These are phyloP conservation scores for Populus trichocarpa DNA, from an alignment of 441 rosid genomes.

Conservation along the genomic window DNA sequence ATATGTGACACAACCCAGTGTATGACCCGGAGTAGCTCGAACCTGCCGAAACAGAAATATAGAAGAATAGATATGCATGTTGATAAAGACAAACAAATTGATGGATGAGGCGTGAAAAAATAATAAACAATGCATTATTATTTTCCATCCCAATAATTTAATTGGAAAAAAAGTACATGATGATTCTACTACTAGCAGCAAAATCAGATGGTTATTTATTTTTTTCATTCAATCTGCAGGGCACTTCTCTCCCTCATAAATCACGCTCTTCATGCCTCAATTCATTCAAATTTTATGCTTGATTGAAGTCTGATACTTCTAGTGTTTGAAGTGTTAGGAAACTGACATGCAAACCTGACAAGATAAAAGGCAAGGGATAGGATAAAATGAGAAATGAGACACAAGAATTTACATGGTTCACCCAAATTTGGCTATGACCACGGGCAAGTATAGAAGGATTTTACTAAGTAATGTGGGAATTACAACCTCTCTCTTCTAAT, in stretches of 20 bases:
- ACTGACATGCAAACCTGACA: too few relatives aligned
- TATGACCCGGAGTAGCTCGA: conserved; percentile 95
- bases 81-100: not conserved
- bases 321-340: not conserved
- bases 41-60: conserved; percentile 38
- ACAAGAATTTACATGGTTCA: too few relatives aligned
- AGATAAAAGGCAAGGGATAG: too few relatives aligned
- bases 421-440: too few relatives aligned
- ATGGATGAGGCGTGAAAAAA: not conserved
- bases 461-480: too few relatives aligned
- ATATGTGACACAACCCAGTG: conserved; percentile 86
- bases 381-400: too few relatives aligned
- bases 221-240: not conserved
- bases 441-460: too few relatives aligned
- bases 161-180: not conserved
- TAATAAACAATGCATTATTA: not conserved
- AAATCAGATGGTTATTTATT: not conserved
- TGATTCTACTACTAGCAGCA: not conserved
- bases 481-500: too few relatives aligned
- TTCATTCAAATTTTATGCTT: not conserved
- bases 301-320: not conserved
- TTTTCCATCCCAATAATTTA: not conserved
- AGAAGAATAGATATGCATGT: not conserved
- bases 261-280: not conserved
- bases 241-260: not conserved